Conservation (phyloP, 805 yeast species). For the Candida suzukii region DNA sequence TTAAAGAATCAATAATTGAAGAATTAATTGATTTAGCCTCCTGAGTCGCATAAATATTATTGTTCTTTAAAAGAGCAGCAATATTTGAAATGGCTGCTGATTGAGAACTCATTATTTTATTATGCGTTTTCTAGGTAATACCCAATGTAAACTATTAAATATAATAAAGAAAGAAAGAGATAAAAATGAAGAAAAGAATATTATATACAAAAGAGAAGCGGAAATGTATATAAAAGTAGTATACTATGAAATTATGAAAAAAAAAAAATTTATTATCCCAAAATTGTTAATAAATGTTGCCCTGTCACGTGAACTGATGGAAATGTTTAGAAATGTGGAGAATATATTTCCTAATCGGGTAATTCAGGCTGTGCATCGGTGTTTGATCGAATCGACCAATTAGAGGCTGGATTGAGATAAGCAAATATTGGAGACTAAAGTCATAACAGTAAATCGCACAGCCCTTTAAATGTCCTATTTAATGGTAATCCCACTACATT, state of each 20-base stretch:
- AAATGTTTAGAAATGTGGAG: not conserved
- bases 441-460: slow-evolving; percentile 13
- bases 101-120: not conserved
- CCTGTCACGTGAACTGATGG: not conserved
- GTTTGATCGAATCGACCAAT: not conserved
- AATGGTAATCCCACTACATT: slow-evolving; percentile 88
- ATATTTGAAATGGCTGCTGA: not conserved
- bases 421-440: too few relatives aligned
- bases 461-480: slow-evolving; percentile 37
- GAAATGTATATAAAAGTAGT: too few relatives aligned
- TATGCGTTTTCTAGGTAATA: not conserved
- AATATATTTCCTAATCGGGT: not conserved
- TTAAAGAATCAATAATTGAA: slow-evolving; percentile 20
- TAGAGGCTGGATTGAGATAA: not conserved
- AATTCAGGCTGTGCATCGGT: not conserved
- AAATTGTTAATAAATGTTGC: not conserved
- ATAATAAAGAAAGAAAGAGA: too few relatives aligned
- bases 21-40: slow-evolving; percentile 37
- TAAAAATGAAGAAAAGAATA: too few relatives aligned
- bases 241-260: too few relatives aligned
- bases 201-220: too few relatives aligned
- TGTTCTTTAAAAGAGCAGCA: slow-evolving; percentile 10
- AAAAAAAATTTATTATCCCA: too few relatives aligned
- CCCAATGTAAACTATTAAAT: too few relatives aligned
- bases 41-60: slow-evolving; percentile 38